phyloP scores from a whole-genome alignment of 2,329 filamentous ascomycete species.

The Tolypocladium cylindrosporum region DNA sequence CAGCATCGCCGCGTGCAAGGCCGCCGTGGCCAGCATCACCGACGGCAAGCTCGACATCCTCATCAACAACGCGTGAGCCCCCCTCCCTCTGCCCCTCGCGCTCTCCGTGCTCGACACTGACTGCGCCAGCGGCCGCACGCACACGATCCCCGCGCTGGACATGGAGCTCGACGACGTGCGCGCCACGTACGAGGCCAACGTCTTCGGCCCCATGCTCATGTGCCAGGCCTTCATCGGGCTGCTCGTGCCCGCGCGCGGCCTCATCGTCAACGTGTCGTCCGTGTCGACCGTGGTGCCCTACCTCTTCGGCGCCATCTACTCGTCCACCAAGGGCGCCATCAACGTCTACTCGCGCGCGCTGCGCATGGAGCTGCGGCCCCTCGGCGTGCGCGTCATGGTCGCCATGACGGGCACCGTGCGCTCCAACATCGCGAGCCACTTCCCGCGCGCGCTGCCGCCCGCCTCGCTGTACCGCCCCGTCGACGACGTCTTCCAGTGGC shows the following conservation, averaged over 20 bases:
- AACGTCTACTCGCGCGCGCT: constrained; percentile 42
- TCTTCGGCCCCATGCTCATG: constrained; percentile 48
- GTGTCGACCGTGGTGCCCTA: constrained; percentile 40
- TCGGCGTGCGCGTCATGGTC: constrained; percentile 47
- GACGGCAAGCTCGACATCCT: constrained; percentile 46
- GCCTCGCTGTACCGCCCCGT: constrained; percentile 38
- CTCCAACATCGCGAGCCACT: constrained; percentile 36
- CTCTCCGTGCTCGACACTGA: not conserved
- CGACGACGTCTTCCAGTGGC: constrained; percentile 32
- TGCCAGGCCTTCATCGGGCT: constrained; percentile 38
- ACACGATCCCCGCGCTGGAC: constrained; percentile 41
- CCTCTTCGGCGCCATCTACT: constrained; percentile 43
- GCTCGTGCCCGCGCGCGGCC: constrained; percentile 37
- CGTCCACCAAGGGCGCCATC: constrained; percentile 45
- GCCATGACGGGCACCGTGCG: constrained; percentile 43
- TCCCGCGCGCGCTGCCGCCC: constrained; percentile 29
- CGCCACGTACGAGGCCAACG: constrained; percentile 45
- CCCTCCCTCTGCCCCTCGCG: not conserved
- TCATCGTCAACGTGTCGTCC: constrained; percentile 47
- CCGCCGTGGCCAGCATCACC: constrained; percentile 35
- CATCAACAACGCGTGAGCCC: constrained; percentile 46
- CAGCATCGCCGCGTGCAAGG: constrained; percentile 39
- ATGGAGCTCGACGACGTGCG: constrained; percentile 42
- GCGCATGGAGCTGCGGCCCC: constrained; percentile 42
- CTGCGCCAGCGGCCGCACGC: constrained; percentile 33